Percentiles rank a stretch among this genome's conserved stretches.
phyloP scores from a whole-genome alignment of 116 monocot genomes.

The Papilionanthe hybrid region DNA sequence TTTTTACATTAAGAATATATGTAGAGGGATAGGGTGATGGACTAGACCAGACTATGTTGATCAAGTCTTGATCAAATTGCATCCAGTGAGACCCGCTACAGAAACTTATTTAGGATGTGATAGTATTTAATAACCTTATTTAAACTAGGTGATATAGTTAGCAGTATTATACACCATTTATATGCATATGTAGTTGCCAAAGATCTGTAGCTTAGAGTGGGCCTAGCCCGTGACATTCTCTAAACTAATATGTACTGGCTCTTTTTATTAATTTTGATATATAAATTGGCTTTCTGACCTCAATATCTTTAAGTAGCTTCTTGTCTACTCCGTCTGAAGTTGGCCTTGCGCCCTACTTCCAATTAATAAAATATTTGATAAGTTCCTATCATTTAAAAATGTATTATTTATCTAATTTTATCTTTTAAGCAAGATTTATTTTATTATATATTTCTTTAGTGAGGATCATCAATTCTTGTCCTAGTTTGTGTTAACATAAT shows the following conservation, averaged over 20 bases:
- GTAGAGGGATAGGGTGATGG: not conserved
- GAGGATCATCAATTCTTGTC: not conserved
- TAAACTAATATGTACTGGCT: too few species aligned
- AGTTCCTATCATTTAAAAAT: too few species aligned
- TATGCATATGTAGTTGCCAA: not conserved
- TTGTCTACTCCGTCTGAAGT: too few species aligned
- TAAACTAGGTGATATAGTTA: not conserved
- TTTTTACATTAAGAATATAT: not conserved
- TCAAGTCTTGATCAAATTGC: not conserved
- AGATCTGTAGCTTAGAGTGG: too few species aligned
- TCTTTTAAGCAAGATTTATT: not conserved
- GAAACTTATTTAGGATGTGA: conserved; percentile 1
- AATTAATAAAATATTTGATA: too few species aligned
- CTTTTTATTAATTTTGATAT: too few species aligned
- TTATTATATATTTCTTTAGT: not conserved
- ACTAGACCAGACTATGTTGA: not conserved
- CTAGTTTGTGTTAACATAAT: not conserved
- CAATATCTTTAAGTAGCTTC: too few species aligned
- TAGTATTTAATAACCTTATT: not conserved
- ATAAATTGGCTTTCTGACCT: too few species aligned
- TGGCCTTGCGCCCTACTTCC: too few species aligned
- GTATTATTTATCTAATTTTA: too few species aligned
- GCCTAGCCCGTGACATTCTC: too few species aligned
- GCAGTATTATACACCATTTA: not conserved
- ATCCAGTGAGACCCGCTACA: not conserved